Evolutionary conservation across 179 eudicot species (phyloP), one percentile per base, ranked within the genome.

Genomic region (Corrigiola litoralis): DNA sequence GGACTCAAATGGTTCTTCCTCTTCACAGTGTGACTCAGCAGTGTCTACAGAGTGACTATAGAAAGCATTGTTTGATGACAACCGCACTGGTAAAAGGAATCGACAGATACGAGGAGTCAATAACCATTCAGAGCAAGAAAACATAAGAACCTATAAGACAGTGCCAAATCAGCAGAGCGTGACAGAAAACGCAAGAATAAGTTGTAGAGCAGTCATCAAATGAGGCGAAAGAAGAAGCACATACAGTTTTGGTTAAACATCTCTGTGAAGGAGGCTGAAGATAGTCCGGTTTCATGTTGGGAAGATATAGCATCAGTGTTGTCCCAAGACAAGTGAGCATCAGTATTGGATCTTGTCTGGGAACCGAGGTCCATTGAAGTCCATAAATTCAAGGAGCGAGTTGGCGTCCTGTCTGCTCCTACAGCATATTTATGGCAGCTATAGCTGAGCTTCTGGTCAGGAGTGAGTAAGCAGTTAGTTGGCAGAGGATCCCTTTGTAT

Each of bases 231-330:
- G 4, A 45, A 59, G 29, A 46, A 18, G 48, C 52, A 69, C 83
- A 70, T 82, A 88, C 95, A 66, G 69, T 90, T 85, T 75, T 69
- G 69, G 80, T 68, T 82, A 68, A 84, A 82, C 38, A 85, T 28
- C 27, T 90, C 88, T 6, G 95, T 85, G 70, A 88, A 36, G 36
- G 95, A 88, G 72, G 92, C 85, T 57, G 95, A 88, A 67, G 85
- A 88, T 57, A 88, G 81, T 38, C 92, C 80, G 63, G 81, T 90
- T 66, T 90, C 90, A 40, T 79, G 67, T 24, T 75, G 84, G 65
- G 79, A 17, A 21, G 85, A 78, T 69, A 65, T 55, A 45, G 74
- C 34, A 61, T 72, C 81, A 27, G 79, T 71, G 67, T 73, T 77
- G 51, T 79, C 78, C 56, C 79, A 79, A 37, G 74, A 65, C 6